These are phyloP conservation scores for Amanita pallidorosea DNA, from an alignment of 768 basidiomycete genomes.

Conservation along the genomic window DNA sequence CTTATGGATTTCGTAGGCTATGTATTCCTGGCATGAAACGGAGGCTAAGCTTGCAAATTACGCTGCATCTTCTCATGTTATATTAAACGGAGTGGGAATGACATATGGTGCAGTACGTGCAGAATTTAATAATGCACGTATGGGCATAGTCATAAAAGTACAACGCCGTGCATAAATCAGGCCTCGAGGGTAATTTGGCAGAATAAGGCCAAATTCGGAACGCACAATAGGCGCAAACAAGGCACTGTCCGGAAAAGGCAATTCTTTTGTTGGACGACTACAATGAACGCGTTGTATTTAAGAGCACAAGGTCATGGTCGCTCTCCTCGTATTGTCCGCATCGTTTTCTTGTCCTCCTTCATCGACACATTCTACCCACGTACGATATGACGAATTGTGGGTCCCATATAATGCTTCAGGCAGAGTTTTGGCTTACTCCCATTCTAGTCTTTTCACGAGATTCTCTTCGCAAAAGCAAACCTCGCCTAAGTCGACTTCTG, in stretches of 20 bases:
- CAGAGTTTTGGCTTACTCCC: constrained; percentile 2
- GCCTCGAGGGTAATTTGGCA: not conserved
- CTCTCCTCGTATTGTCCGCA: constrained; percentile 8
- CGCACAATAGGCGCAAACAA: not conserved
- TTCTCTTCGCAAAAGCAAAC: constrained; percentile 17
- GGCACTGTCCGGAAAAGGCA: constrained; percentile 15
- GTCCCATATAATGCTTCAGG: constrained; percentile 7
- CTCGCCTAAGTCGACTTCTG: constrained; percentile 16
- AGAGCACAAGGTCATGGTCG: constrained; percentile 6
- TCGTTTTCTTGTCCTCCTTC: constrained; percentile 12
- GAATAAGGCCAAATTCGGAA: not conserved
- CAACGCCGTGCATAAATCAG: not conserved
- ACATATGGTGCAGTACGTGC: no score
- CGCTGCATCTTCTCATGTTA: no score
- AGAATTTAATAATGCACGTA: no score
- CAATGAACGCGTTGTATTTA: constrained; percentile 17
- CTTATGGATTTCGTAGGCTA: no score
- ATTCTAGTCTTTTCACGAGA: constrained; percentile 21
- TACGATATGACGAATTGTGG: constrained; percentile 14
- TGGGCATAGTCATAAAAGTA: no score
- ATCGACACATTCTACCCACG: constrained; percentile 11
- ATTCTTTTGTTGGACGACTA: constrained; percentile 16
- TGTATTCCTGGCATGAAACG: no score
- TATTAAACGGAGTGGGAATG: no score
- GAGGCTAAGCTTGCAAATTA: no score